A percentile compares a stretch with the other conserved stretches of the same genome.
Evolutionary conservation across 495 filamentous ascomycete species (phyloP).

Genomic region (Lindgomyces ingoldianus): DNA sequence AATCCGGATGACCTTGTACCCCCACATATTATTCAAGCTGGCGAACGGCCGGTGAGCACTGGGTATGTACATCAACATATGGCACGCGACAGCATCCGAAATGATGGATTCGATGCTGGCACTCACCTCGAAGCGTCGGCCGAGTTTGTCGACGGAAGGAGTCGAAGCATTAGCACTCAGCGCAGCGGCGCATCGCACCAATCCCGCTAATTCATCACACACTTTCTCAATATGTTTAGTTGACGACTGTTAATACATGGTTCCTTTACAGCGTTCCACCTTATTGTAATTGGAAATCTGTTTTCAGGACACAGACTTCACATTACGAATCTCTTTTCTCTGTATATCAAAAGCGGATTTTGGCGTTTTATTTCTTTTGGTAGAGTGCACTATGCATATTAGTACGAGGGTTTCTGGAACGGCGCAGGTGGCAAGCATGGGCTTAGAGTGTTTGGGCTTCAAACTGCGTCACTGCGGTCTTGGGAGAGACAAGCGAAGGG

Average conservation of each 20-base stretch:
- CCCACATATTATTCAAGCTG: slow-evolving; percentile 40
- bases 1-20: slow-evolving; percentile 6
- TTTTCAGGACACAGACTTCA: slow-evolving; percentile 1
- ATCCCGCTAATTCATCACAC: neutral
- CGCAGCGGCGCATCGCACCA: neutral
- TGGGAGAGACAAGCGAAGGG: too few species aligned
- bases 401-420: neutral
- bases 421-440: neutral
- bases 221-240: neutral
- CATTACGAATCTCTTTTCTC: slow-evolving; percentile 6
- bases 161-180: slow-evolving; percentile 27
- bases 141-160: slow-evolving; percentile 37
- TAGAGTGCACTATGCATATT: neutral
- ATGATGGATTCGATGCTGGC: slow-evolving; percentile 8
- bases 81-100: slow-evolving; percentile 57
- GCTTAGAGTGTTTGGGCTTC: neutral
- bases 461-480: too few species aligned
- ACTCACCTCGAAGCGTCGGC: slow-evolving; percentile 38
- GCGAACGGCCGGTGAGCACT: slow-evolving; percentile 64
- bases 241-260: neutral
- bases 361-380: neutral
- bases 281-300: slow-evolving; percentile 12
- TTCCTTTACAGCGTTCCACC: neutral
- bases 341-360: slow-evolving; percentile 11
- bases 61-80: slow-evolving; percentile 75